Conservation (phyloP, 1,139 yeast species). For the Trichomonascaceae sp. region DNA sequence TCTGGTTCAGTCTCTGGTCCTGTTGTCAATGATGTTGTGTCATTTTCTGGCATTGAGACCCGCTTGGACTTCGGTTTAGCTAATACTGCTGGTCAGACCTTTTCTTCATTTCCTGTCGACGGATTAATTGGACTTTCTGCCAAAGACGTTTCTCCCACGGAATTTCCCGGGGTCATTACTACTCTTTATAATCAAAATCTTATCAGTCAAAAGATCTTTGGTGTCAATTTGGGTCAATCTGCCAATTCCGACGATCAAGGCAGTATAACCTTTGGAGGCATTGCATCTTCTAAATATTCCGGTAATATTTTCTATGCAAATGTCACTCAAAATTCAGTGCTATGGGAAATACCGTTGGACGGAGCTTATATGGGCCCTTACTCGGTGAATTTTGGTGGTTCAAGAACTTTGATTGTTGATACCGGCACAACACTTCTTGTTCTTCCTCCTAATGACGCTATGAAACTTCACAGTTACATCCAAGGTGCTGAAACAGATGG, state of each 20-base stretch:
- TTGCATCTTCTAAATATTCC: conserved; percentile 36
- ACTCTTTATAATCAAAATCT: conserved; percentile 35
- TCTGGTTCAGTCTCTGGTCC: conserved; percentile 52
- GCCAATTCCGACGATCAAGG: conserved; percentile 37
- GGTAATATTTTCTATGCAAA: conserved; percentile 42
- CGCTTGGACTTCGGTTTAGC: conserved; percentile 52
- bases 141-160: conserved; percentile 25
- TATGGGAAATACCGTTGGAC: conserved; percentile 50
- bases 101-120: conserved; percentile 47
- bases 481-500: conserved; percentile 48
- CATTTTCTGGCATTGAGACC: conserved; percentile 40
- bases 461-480: conserved; percentile 47
- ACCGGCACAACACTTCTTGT: conserved; percentile 64
- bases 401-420: conserved; percentile 49
- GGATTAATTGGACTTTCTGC: conserved; percentile 58
- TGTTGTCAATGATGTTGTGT: conserved; percentile 38
- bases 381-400: conserved; percentile 31
- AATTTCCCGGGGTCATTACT: conserved; percentile 38
- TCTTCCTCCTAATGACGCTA: conserved; percentile 52
- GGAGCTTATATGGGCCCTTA: conserved; percentile 32
- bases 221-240: conserved; percentile 39
- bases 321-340: conserved; percentile 37
- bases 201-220: conserved; percentile 37
- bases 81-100: conserved; percentile 46
- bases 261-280: conserved; percentile 42